Conservation (phyloP, 176 grass and related monocot species). For the Aegilops speltoides region DNA sequence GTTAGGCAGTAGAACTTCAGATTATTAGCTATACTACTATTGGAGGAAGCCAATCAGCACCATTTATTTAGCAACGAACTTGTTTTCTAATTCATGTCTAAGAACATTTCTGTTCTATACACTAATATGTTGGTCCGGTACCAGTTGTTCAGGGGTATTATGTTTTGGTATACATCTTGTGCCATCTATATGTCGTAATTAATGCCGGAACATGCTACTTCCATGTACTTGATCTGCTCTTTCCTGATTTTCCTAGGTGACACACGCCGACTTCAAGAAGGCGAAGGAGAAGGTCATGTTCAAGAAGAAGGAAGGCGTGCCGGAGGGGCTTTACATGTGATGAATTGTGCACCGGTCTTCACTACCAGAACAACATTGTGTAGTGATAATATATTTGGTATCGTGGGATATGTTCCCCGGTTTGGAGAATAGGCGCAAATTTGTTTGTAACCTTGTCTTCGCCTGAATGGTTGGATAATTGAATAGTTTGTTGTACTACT, state of each 20-base stretch:
- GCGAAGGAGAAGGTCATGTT: slow-evolving; percentile 99
- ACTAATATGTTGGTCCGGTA: background rate
- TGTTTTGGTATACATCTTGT: background rate
- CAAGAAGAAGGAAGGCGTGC: slow-evolving; percentile 99
- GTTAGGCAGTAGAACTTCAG: background rate
- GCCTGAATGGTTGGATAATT: background rate
- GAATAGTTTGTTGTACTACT: slow-evolving; percentile 10
- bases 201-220: background rate
- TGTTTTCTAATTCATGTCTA: background rate
- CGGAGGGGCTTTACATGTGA: slow-evolving; percentile 97
- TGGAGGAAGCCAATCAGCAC: background rate
- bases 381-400: background rate
- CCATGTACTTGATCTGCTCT: background rate
- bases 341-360: slow-evolving; percentile 3
- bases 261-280: slow-evolving; percentile 85
- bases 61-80: background rate
- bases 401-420: slow-evolving; percentile 17
- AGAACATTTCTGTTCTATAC: background rate
- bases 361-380: background rate
- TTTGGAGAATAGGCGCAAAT: slow-evolving; percentile 7
- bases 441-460: background rate
- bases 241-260: slow-evolving; percentile 52
- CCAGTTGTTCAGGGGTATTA: background rate
- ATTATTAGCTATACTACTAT: background rate
- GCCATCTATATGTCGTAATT: background rate